Conservation (phyloP, 176 grass and related monocot genomes). For the Rhynchospora tenuis region DNA sequence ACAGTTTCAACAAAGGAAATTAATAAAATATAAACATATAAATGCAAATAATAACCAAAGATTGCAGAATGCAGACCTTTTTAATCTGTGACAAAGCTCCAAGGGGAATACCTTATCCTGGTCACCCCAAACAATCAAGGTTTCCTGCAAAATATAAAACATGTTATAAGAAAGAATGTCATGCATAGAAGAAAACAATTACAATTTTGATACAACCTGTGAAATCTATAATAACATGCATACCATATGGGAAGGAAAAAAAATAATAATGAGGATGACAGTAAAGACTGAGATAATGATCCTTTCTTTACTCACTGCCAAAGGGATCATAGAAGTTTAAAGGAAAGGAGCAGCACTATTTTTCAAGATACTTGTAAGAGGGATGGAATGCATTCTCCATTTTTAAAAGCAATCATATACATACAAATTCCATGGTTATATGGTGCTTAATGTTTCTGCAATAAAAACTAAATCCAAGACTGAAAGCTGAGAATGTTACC, state of each 20-base stretch:
- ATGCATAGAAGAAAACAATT: background rate
- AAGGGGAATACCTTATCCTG: constrained; percentile 75
- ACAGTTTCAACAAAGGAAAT: background rate
- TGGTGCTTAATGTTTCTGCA: background rate
- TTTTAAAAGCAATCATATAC: background rate
- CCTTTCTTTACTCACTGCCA: too few species aligned
- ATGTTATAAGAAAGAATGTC: background rate
- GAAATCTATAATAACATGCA: background rate
- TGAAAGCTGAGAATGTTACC: constrained; percentile 32
- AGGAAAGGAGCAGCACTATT: background rate
- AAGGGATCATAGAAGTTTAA: background rate
- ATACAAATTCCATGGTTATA: background rate
- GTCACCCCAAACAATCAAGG: constrained; percentile 94
- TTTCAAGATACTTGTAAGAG: background rate
- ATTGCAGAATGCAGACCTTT: constrained; percentile 37
- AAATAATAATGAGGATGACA: too few species aligned
- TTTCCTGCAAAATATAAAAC: constrained; percentile 42
- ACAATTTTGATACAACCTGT: background rate
- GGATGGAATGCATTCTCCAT: background rate
- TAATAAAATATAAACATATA: background rate
- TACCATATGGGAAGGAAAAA: background rate
- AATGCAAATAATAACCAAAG: background rate
- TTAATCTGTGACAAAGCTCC: constrained; percentile 62
- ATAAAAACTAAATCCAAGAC: background rate
- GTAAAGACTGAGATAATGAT: too few species aligned